These are phyloP conservation scores for Candida dajiaensis DNA, from an alignment of 805 yeast genomes.

Conservation along the genomic window DNA sequence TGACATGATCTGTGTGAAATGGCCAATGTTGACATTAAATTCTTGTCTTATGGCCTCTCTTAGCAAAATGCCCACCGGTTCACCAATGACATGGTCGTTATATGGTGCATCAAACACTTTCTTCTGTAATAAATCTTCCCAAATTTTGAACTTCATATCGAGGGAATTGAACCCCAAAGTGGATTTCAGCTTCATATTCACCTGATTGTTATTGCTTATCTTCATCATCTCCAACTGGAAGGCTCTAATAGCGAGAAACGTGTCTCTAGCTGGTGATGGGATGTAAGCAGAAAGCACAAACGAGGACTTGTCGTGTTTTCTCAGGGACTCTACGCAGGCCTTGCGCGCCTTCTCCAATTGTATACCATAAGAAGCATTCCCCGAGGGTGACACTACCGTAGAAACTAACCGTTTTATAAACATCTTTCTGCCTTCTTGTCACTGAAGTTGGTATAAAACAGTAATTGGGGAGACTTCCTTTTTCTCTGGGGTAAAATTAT, in stretches of 20 bases:
- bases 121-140: conserved; percentile 57
- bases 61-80: conserved; percentile 60
- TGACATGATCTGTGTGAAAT: conserved; percentile 54
- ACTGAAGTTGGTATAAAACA: neutral
- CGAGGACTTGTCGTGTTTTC: conserved; percentile 54
- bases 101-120: conserved; percentile 35
- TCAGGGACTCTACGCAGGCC: conserved; percentile 23
- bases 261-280: conserved; percentile 57
- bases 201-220: conserved; percentile 28
- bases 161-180: conserved; percentile 19
- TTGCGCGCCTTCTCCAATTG: conserved; percentile 1
- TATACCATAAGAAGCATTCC: neutral
- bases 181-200: conserved; percentile 26
- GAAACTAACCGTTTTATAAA: neutral
- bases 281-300: conserved; percentile 61
- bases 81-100: conserved; percentile 39
- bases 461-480: too few relatives aligned
- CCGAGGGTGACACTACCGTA: neutral
- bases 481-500: neutral
- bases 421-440: neutral
- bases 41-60: conserved; percentile 45
- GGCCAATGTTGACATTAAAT: conserved; percentile 43
- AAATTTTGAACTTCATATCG: conserved; percentile 59
- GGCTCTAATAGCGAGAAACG: conserved; percentile 58
- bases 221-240: conserved; percentile 60